These are phyloP conservation scores for Chondrus crispus DNA, from an alignment of 23 red algal genomes.

Conservation along the genomic window DNA sequence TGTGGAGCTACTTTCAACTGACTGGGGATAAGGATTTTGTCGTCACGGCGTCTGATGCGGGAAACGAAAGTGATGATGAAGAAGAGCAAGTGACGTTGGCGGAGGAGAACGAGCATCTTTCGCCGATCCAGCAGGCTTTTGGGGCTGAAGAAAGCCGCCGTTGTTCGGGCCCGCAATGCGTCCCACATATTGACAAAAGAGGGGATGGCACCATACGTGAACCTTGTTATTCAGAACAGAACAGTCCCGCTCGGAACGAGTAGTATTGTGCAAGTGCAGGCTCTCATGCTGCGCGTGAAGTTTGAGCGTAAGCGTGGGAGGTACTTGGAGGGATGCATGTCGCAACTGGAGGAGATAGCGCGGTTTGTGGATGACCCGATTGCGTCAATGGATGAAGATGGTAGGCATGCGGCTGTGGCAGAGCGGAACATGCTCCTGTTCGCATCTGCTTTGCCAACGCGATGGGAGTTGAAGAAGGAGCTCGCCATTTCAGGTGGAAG, in stretches of 20 bases:
- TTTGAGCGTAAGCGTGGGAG: conserved; percentile 70
- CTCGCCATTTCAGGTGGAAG: conserved; percentile 80
- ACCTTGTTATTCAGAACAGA: conserved; percentile 14
- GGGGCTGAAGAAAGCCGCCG: conserved; percentile 23
- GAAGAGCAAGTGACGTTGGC: conserved; percentile 12
- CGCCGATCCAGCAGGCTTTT: conserved; percentile 54
- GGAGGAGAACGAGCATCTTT: conserved; percentile 22
- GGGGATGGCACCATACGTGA: conserved; percentile 48
- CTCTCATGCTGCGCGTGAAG: conserved; percentile 59
- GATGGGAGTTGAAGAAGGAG: conserved; percentile 83
- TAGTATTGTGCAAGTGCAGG: conserved; percentile 50
- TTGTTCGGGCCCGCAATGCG: conserved; percentile 25
- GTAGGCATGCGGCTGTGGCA: not conserved
- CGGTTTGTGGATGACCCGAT: conserved; percentile 58
- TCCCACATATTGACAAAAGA: conserved; percentile 41
- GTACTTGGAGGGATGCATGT: conserved; percentile 77
- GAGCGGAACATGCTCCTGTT: conserved; percentile 62
- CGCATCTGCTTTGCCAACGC: conserved; percentile 63
- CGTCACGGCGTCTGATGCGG: not conserved
- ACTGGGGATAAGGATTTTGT: not conserved
- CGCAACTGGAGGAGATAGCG: conserved; percentile 82
- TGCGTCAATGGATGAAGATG: not conserved
- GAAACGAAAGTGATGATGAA: not conserved
- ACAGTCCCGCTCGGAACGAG: conserved; percentile 27
- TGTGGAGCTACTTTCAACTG: conserved; percentile 63